Evolutionary conservation across 2,329 filamentous ascomycete genomes (phyloP), one percentile per base, ranked within the genome.

Genomic region (Penicillium sp.): DNA sequence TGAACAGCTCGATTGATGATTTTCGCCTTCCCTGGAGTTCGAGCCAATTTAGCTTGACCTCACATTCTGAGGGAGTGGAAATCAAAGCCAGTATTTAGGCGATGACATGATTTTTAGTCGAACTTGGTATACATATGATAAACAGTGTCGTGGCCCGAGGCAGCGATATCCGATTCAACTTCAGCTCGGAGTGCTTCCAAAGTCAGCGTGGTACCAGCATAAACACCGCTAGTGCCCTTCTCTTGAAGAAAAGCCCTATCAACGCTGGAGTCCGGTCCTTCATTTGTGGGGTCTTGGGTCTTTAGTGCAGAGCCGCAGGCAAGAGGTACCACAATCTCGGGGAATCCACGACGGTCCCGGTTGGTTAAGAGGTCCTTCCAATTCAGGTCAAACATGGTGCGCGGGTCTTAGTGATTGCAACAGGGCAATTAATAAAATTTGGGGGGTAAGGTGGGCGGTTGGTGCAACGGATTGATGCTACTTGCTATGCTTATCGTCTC

Each of bases 1-100:
- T 92, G 88, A 58, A 96, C 87, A 24, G 92, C 92, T 75, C 90
- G 89, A 78, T 94, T 95, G 75, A 96, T 90, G 64, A 95, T 84
- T 71, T 90, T 90, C n/a, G 88, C 89, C 75, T 91, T 91, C 66
- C 88, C 87, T 89, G 58, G 60, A 65, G 53, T 40, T 40, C 6
- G 6, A 15, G 8, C 42, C 13, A 8, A 35, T 26, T 33, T 28
- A 19, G 35, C 17, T 30, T 38, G 9, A 4, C 44, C 17, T 30
- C 24, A 24, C 19, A 9, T 22, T 30, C 7, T n/a, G 30, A 28
- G 38, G 19, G 33, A 26, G 33, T 30, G 19, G 53, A 26, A 44
- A 47, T 42, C 54, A 26, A 65, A 45, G 37, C 53, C 62, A 10
- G 64, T 58, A 17, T 37, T 13, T 56, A 59, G n/a, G 35, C 44